Base-by-base conservation (phyloP, 345 rosid species). In the Corchorus capsularis region DNA sequence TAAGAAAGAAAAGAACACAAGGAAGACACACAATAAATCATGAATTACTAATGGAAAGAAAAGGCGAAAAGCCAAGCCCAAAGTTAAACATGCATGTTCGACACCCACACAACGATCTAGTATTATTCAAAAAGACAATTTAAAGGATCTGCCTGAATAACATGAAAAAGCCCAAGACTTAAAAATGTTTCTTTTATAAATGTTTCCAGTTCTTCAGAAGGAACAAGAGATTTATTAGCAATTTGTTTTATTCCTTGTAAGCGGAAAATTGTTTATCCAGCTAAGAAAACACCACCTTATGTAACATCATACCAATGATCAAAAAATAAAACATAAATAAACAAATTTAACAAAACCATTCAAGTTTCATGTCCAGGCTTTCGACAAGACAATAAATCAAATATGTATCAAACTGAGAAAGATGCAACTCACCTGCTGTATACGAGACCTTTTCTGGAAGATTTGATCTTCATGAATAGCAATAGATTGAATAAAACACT, bases 371-470 rank as follows among this genome's bases (percentile, higher is more conserved):
- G 41, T 5, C 59, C 11, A 41, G 60, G 20, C 8, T 54, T 46
- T 75, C 71, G 53, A 49, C 39, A 27, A 43, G 54, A 57, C 0
- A 47, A 53, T 16, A 46, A 62, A 71, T 53, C 70, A 69, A 3
- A 70, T 20, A 67, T 62, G 47, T 8, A 67, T 3, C 22, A 57
- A 72, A 73, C 52, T 22, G 60, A 0, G 7, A 34, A 35, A 52
- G 67, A 78, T 71, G 62, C 60, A 71, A 71, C 65, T 55, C 54
- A 89, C 98, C 98, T 90, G 93, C 79, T 94, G 93, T 80, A 94
- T 89, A 71, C 97, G 97, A 70, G 92, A 69, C 78, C 99, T 93
- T 80, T 94, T 96, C 87, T 96, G 97, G 86, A 96, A 96, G 69
- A 96, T 96, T 85, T 94, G 94, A 78, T 87, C 98, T 87, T 96